Evolutionary conservation across 495 filamentous ascomycete genomes (phyloP).

Genomic region (Penicillium bialowiezense): DNA sequence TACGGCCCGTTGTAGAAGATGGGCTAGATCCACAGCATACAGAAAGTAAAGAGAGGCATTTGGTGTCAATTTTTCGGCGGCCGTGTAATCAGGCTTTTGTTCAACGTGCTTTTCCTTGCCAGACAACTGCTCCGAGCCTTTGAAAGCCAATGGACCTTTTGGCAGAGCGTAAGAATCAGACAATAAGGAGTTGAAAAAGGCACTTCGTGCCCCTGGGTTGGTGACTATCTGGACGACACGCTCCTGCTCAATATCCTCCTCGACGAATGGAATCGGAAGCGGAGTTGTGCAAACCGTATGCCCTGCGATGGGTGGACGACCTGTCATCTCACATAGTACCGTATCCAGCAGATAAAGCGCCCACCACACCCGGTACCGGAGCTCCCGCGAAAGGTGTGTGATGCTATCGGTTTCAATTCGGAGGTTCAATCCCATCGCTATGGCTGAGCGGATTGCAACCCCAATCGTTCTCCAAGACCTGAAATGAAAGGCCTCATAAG

Average conservation of each 20-base stretch:
- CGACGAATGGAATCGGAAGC: slow-evolving; percentile 47
- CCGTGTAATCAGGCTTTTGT: background rate
- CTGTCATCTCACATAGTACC: slow-evolving; percentile 57
- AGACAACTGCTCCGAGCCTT: background rate
- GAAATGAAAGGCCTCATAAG: background rate
- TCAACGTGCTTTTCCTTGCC: slow-evolving; percentile 6
- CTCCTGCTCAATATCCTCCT: slow-evolving; percentile 42
- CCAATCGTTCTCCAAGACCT: slow-evolving; percentile 63
- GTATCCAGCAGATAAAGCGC: slow-evolving; percentile 57
- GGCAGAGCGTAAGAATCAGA: background rate
- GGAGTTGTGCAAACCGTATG: slow-evolving; percentile 55
- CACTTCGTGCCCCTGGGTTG: slow-evolving; percentile 25
- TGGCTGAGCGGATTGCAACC: slow-evolving; percentile 55
- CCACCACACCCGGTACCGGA: slow-evolving; percentile 45
- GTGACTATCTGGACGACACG: slow-evolving; percentile 29
- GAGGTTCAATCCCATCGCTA: slow-evolving; percentile 59
- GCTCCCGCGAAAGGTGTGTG: slow-evolving; percentile 45
- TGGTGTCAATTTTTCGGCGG: slow-evolving; percentile 6
- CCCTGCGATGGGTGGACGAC: slow-evolving; percentile 54
- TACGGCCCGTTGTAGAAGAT: slow-evolving; percentile 22
- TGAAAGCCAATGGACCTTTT: background rate
- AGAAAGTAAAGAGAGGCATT: slow-evolving; percentile 23
- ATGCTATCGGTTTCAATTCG: slow-evolving; percentile 53
- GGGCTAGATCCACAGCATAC: slow-evolving; percentile 23
- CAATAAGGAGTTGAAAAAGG: slow-evolving; percentile 5